phyloP scores from a whole-genome alignment of 225 moss, liverwort and hornwort species.

The Marchantia paleacea region DNA sequence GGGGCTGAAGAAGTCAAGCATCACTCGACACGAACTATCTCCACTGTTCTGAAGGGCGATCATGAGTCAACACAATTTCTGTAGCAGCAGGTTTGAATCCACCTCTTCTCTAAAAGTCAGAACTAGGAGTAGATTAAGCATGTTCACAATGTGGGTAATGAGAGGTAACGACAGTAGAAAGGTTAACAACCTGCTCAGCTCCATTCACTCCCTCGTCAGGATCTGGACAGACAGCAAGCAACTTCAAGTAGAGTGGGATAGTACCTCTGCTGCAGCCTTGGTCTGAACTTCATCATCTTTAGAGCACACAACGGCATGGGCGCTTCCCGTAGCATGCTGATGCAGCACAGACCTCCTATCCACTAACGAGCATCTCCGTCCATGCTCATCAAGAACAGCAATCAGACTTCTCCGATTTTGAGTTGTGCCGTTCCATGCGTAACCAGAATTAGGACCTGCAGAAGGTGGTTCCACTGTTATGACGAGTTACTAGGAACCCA shows the following conservation, averaged over 20 bases:
- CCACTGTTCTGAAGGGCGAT: neutral
- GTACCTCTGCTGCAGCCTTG: constrained; percentile 65
- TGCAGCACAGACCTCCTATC: constrained; percentile 59
- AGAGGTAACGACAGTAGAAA: neutral
- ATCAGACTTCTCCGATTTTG: constrained; percentile 60
- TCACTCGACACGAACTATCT: neutral
- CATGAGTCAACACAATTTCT: neutral
- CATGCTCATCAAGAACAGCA: constrained; percentile 49
- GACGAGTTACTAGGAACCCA: neutral
- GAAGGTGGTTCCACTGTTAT: neutral
- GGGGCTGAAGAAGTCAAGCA: neutral
- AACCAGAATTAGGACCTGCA: constrained; percentile 31
- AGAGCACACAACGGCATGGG: constrained; percentile 65
- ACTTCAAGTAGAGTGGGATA: neutral
- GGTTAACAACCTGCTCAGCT: neutral
- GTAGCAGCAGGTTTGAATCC: neutral
- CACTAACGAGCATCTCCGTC: constrained; percentile 62
- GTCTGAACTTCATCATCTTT: constrained; percentile 64
- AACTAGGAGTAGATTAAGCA: neutral
- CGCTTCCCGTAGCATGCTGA: constrained; percentile 68
- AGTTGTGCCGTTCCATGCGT: constrained; percentile 22
- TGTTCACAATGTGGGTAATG: neutral
- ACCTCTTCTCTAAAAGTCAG: neutral
- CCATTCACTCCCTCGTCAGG: neutral
- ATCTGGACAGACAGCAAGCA: neutral